phyloP scores from a whole-genome alignment of 2,329 filamentous ascomycete species.

The Penicillium sp. region DNA sequence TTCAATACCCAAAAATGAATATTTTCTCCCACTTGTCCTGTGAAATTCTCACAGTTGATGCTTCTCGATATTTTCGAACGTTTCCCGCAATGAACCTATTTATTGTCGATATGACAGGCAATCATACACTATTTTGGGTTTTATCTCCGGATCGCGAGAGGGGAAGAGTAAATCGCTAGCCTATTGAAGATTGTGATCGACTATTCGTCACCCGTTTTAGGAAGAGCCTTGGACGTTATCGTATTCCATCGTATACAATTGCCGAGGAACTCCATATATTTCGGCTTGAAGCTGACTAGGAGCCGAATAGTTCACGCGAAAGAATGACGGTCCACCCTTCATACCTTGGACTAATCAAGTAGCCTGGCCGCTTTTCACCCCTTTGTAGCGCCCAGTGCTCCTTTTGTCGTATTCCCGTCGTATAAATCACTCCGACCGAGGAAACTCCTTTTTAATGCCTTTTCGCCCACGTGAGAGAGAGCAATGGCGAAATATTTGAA shows the following conservation, averaged over 20 bases:
- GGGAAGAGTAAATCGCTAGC: background rate
- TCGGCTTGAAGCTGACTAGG: background rate
- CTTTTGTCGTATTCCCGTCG: slow-evolving; percentile 19
- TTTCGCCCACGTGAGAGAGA: background rate
- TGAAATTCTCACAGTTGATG: too few relatives aligned
- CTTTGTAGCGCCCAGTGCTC: background rate
- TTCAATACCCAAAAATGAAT: too few relatives aligned
- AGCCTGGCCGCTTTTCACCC: background rate
- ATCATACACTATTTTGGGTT: background rate
- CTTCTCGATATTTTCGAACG: too few relatives aligned
- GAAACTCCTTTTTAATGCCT: background rate
- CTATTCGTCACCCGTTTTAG: background rate
- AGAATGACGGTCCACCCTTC: background rate
- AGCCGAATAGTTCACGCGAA: background rate
- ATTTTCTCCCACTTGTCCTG: too few relatives aligned
- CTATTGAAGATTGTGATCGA: slow-evolving; percentile 8
- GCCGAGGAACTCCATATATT: background rate
- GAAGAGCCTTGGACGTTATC: background rate
- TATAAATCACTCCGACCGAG: slow-evolving; percentile 13
- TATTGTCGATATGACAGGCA: background rate
- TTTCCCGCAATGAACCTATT: too few relatives aligned
- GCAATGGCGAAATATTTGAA: slow-evolving; percentile 6
- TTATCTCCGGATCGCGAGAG: background rate
- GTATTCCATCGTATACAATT: slow-evolving; percentile 3
- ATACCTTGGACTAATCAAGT: background rate